phyloP scores from a whole-genome alignment of 2,329 filamentous ascomycete genomes.

The Rhynchosporium agropyri region DNA sequence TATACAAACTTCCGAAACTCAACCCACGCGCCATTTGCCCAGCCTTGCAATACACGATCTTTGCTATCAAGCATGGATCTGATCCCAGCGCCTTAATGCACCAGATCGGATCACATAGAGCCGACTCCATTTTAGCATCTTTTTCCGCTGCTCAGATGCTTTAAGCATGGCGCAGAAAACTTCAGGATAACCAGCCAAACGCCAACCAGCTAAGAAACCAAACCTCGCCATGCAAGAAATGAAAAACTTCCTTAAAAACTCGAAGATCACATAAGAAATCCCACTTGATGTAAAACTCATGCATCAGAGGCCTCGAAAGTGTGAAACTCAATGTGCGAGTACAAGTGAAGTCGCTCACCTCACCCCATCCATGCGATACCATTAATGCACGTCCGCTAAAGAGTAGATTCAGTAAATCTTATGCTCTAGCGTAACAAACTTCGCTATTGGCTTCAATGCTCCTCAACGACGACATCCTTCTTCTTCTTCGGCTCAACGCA shows the following conservation, averaged over 20 bases:
- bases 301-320: neutral
- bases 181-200: neutral
- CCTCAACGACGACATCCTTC: slow-evolving; percentile 30
- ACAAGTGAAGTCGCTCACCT: neutral
- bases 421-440: too few species aligned
- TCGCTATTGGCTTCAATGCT: neutral
- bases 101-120: neutral
- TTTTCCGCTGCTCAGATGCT: neutral
- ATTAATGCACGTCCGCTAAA: neutral
- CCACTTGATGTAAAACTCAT: neutral
- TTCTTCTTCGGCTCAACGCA: slow-evolving; percentile 58
- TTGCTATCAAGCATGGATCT: neutral
- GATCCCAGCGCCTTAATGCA: slow-evolving; percentile 7
- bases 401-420: too few species aligned
- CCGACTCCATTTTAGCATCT: neutral
- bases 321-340: slow-evolving; percentile 1
- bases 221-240: slow-evolving; percentile 12
- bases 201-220: neutral
- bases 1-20: neutral
- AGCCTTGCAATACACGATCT: neutral
- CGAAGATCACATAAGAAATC: too few species aligned
- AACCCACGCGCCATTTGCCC: neutral
- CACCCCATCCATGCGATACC: neutral
- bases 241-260: neutral
- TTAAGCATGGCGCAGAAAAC: neutral